A percentile compares a stretch with the other conserved stretches of the same genome.
These are phyloP conservation scores for Pichia occidentalis DNA, from an alignment of 805 yeast genomes.

Conservation along the genomic window DNA sequence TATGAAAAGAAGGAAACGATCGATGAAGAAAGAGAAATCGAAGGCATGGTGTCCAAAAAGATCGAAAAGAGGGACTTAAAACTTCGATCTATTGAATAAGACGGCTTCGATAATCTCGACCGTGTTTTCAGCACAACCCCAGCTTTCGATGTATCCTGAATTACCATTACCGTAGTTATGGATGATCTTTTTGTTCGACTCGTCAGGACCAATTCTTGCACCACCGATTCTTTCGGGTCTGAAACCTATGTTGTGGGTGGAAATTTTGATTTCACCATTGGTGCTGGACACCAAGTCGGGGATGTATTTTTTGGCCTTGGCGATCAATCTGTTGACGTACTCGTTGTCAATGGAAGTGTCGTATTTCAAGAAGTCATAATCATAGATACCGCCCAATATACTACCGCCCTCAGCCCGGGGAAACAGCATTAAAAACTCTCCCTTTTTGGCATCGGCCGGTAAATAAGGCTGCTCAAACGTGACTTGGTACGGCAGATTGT, in stretches of 20 bases:
- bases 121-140: slow-evolving; percentile 44
- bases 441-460: slow-evolving; percentile 26
- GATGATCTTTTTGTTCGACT: slow-evolving; percentile 30
- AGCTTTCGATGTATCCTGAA: slow-evolving; percentile 33
- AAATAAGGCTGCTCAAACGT: slow-evolving; percentile 26
- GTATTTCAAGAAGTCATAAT: slow-evolving; percentile 17
- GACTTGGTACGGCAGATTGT: slow-evolving; percentile 35
- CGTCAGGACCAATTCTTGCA: slow-evolving; percentile 35
- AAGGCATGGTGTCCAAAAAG: too few relatives aligned
- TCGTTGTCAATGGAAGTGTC: slow-evolving; percentile 34
- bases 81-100: slow-evolving; percentile 4
- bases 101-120: slow-evolving; percentile 5
- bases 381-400: slow-evolving; percentile 50
- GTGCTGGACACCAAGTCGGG: slow-evolving; percentile 43
- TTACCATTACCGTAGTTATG: slow-evolving; percentile 53
- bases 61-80: slow-evolving; percentile 2
- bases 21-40: too few relatives aligned
- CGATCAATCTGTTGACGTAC: slow-evolving; percentile 42
- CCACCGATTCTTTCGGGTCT: slow-evolving; percentile 63
- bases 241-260: slow-evolving; percentile 55
- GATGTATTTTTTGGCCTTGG: slow-evolving; percentile 38
- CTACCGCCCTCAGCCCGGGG: slow-evolving; percentile 66
- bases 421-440: slow-evolving; percentile 51
- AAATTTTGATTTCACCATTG: slow-evolving; percentile 34
- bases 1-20: too few relatives aligned